These are phyloP conservation scores for Dispira simplex DNA, from an alignment of 192 early-diverging fungal genomes.

Conservation along the genomic window DNA sequence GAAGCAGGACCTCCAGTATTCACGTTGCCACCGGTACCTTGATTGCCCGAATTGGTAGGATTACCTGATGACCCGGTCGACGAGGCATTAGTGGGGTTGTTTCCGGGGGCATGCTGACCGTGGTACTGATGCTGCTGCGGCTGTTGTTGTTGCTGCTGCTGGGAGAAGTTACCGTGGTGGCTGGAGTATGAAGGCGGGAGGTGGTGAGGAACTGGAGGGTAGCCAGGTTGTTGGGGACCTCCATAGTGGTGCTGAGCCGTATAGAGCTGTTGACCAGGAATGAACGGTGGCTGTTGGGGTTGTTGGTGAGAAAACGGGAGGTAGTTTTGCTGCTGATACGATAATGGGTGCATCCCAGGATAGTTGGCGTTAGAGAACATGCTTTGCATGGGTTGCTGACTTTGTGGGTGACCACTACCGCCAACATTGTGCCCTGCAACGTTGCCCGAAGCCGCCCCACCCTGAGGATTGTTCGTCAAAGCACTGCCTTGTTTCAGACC, in stretches of 20 bases:
- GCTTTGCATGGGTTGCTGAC: constrained; percentile 3
- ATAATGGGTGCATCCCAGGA: constrained; percentile 6
- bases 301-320: constrained; percentile 9
- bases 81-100: not conserved
- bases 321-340: constrained; percentile 12
- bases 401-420: not conserved
- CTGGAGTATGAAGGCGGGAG: not conserved
- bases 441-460: no score
- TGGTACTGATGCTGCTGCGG: not conserved
- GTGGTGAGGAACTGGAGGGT: not conserved
- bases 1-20: not conserved
- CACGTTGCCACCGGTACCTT: not conserved
- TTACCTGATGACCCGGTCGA: not conserved
- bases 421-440: not conserved
- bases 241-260: constrained; percentile 9
- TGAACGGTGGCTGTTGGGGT: constrained; percentile 9
- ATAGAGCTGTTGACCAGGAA: constrained; percentile 7
- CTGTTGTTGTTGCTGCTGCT: not conserved
- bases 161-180: constrained; percentile 3
- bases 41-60: not conserved
- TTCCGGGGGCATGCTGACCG: not conserved
- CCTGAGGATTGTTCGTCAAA: no score
- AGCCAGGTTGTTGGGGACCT: constrained; percentile 3
- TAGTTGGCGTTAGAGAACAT: constrained; percentile 4
- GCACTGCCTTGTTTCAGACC: no score